Base-by-base conservation (phyloP, 2,329 filamentous ascomycete species). In the Metarhizium robertsii region DNA sequence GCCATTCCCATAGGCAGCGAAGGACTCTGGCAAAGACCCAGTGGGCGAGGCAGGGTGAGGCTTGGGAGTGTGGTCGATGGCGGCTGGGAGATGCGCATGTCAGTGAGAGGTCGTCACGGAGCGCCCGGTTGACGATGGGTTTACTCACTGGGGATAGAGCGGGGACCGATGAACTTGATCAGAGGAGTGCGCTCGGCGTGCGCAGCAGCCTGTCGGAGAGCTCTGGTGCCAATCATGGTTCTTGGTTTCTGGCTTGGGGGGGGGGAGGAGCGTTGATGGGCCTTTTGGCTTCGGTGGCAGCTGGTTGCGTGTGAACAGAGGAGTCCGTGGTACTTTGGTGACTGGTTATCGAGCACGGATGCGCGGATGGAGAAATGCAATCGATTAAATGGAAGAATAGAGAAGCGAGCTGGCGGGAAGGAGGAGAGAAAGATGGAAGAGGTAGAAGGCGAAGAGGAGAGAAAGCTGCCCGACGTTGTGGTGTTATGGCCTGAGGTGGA, bases 41-140 rank as follows among this genome's bases (percentile, higher is more conserved):
- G 77, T 79, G 48, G 87, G 86, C 32, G 86, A 85, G 58, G 85
- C 86, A 43, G 88, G 88, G 76, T 91, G 88, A 63, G 83, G 80
- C 62, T 84, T 79, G 59, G 87, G 86, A 49, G 84, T 78, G 78
- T 90, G 87, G 77, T 91, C 87, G 66, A 90, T 66, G 57, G 77
- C 73, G 64, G 85, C 87, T 90, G 72, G n/a, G 18, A 36, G 25
- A 14, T 16, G 25, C 25, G 45, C 45, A 30, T 13, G 56, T 69
- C 55, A 68, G 64, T 40, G 50, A 18, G 18, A 48, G 25, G 25
- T 29, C 45, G 16, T 20, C 6, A 16, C 11, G n/a, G 20, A 34
- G 10, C 48, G 42, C n/a, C 42, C 10, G 18, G 49, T 38, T 49
- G 20, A 51, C 29, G 6, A 46, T 13, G 29, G 29, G 34, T 25